A percentile compares a stretch with the other conserved stretches of the same genome.
Conservation (phyloP, 176 grass and related monocot genomes). For the Oryza meyeriana region DNA sequence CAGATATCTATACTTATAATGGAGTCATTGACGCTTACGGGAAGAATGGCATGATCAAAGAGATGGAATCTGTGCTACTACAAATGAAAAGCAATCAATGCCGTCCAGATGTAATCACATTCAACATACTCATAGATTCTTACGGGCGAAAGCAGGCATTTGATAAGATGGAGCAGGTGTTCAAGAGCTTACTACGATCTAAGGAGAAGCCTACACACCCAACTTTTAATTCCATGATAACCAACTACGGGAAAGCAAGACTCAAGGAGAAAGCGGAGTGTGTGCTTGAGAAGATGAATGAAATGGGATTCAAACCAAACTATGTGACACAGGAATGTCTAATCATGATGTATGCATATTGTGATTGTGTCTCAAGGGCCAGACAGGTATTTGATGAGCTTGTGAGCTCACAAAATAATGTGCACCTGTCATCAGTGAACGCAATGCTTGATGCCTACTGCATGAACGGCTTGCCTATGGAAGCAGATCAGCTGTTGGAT, state of each 20-base stretch:
- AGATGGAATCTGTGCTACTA: constrained; percentile 82
- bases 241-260: constrained; percentile 90
- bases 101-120: constrained; percentile 87
- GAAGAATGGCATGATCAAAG: constrained; percentile 88
- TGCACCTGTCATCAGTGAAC: constrained; percentile 63
- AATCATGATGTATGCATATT: constrained; percentile 67
- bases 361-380: constrained; percentile 64
- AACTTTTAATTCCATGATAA: constrained; percentile 98
- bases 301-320: constrained; percentile 81
- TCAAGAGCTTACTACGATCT: constrained; percentile 77
- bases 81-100: constrained; percentile 82
- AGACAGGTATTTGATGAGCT: constrained; percentile 73
- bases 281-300: constrained; percentile 68
- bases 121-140: constrained; percentile 93
- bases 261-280: constrained; percentile 71
- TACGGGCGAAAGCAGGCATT: constrained; percentile 79
- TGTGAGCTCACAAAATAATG: constrained; percentile 47
- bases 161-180: constrained; percentile 98
- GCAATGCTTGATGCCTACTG: constrained; percentile 94
- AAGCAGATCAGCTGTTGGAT: constrained; percentile 76
- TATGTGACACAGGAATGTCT: constrained; percentile 88
- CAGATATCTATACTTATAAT: constrained; percentile 81
- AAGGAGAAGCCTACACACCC: constrained; percentile 84
- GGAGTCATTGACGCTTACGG: constrained; percentile 85
- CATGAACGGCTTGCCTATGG: constrained; percentile 64